Evolutionary conservation across 495 filamentous ascomycete species (phyloP).

Genomic region (Aspergillus avenaceus): DNA sequence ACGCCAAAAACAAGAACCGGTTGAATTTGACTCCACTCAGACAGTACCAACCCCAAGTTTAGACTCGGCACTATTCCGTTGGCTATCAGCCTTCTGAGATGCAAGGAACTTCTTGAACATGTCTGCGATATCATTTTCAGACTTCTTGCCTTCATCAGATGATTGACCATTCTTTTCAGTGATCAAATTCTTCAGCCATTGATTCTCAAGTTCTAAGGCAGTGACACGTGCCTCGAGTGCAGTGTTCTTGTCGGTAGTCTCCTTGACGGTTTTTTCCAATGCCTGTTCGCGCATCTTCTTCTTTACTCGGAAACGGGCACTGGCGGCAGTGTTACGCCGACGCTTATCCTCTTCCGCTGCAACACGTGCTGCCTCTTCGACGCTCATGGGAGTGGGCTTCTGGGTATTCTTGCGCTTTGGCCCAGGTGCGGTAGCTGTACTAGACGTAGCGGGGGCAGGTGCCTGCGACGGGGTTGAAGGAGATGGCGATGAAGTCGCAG

Average conservation of each 20-base stretch:
- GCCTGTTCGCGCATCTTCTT: constrained; percentile 98
- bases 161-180: constrained; percentile 77
- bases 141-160: constrained; percentile 30
- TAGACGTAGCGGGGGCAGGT: constrained; percentile 8
- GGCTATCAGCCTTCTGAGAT: constrained; percentile 29
- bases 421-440: constrained; percentile 16
- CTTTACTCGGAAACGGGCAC: constrained; percentile 94
- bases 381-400: constrained; percentile 28
- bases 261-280: constrained; percentile 84
- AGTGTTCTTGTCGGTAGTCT: constrained; percentile 77
- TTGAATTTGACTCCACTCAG: constrained; percentile 5
- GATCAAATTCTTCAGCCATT: constrained; percentile 90
- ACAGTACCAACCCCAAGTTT: constrained; percentile 38
- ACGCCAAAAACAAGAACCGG: not conserved
- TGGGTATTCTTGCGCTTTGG: constrained; percentile 41
- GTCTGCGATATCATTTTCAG: constrained; percentile 41
- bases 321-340: constrained; percentile 91
- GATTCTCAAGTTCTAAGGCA: constrained; percentile 90
- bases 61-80: constrained; percentile 33
- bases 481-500: constrained; percentile 18
- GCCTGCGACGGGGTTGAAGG: constrained; percentile 9
- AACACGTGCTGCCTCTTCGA: constrained; percentile 53
- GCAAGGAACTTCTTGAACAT: constrained; percentile 49
- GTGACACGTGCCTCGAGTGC: constrained; percentile 77
- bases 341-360: constrained; percentile 98